A percentile compares a stretch with the other conserved stretches of the same genome.
These are phyloP conservation scores for Tausonia pullulans DNA, from an alignment of 1,284 basidiomycete genomes.

Conservation along the genomic window DNA sequence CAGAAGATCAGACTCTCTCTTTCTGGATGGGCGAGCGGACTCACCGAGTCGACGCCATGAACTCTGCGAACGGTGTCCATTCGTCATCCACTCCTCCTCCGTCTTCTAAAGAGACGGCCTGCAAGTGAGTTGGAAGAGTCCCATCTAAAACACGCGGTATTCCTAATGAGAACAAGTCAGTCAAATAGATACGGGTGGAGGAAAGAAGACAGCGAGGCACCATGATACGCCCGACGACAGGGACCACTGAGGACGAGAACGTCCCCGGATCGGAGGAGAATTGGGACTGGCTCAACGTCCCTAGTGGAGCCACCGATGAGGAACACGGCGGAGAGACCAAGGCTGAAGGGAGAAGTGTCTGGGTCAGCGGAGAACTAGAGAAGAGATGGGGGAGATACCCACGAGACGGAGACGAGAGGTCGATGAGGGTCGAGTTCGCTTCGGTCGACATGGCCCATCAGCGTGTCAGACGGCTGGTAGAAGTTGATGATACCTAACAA, in stretches of 20 bases:
- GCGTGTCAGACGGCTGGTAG: conserved; percentile 70
- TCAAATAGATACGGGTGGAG: not conserved
- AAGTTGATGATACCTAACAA: conserved; percentile 90
- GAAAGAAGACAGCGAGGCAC: conserved; percentile 35
- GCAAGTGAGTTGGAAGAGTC: conserved; percentile 24
- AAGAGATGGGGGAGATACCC: conserved; percentile 25
- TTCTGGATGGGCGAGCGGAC: not conserved
- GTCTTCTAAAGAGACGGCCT: conserved; percentile 7
- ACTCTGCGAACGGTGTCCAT: conserved; percentile 52
- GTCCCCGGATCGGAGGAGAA: conserved; percentile 59
- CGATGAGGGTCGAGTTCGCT: conserved; percentile 66
- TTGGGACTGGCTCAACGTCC: conserved; percentile 59
- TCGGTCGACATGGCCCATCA: conserved; percentile 88
- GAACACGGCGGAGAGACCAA: conserved; percentile 76
- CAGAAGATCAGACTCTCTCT: not conserved
- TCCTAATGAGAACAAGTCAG: conserved; percentile 39
- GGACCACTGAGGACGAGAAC: conserved; percentile 80
- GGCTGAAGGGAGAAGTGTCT: conserved; percentile 38
- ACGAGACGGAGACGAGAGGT: conserved; percentile 84
- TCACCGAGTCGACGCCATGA: conserved; percentile 39
- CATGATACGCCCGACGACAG: conserved; percentile 75
- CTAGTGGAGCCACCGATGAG: conserved; percentile 73
- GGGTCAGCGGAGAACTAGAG: not conserved
- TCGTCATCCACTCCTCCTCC: conserved; percentile 27
- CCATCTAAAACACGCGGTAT: conserved; percentile 73